Conservation (phyloP, 2,329 filamentous ascomycete species). For the Curvularia verruculosa region DNA sequence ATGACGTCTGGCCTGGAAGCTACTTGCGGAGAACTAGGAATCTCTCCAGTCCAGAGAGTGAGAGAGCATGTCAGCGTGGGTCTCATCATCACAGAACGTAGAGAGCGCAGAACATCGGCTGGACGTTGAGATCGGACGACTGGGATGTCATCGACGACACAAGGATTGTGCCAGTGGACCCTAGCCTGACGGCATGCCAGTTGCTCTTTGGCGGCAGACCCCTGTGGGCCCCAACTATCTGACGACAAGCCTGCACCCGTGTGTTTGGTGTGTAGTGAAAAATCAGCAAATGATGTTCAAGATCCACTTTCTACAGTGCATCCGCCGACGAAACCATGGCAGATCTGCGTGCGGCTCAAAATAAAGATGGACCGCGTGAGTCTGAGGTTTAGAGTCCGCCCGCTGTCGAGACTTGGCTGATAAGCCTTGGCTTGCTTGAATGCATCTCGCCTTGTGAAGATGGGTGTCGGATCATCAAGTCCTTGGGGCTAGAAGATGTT, state of each 20-base stretch:
- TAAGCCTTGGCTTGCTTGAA: slow-evolving; percentile 5
- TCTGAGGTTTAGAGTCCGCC: slow-evolving; percentile 1
- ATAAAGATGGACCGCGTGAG: slow-evolving; percentile 11
- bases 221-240: slow-evolving; percentile 15
- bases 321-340: slow-evolving; percentile 8
- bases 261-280: slow-evolving; percentile 12
- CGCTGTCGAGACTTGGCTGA: neutral
- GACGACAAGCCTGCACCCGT: slow-evolving; percentile 12
- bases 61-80: slow-evolving; percentile 4
- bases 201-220: slow-evolving; percentile 8
- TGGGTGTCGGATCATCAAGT: neutral
- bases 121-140: slow-evolving; percentile 10
- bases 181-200: slow-evolving; percentile 7
- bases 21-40: neutral
- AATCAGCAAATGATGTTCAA: slow-evolving; percentile 1
- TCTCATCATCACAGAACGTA: slow-evolving; percentile 2
- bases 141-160: slow-evolving; percentile 13
- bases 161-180: slow-evolving; percentile 7
- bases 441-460: neutral
- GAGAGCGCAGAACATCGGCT: slow-evolving; percentile 8
- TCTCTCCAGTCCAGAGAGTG: slow-evolving; percentile 5
- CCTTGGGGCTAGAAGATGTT: neutral
- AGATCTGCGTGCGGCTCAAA: slow-evolving; percentile 15
- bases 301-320: slow-evolving; percentile 8
- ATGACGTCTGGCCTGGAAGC: slow-evolving; percentile 12